Evolutionary conservation across 805 yeast genomes (phyloP).

Genomic region (Groenewaldozyma tartarivorans): DNA sequence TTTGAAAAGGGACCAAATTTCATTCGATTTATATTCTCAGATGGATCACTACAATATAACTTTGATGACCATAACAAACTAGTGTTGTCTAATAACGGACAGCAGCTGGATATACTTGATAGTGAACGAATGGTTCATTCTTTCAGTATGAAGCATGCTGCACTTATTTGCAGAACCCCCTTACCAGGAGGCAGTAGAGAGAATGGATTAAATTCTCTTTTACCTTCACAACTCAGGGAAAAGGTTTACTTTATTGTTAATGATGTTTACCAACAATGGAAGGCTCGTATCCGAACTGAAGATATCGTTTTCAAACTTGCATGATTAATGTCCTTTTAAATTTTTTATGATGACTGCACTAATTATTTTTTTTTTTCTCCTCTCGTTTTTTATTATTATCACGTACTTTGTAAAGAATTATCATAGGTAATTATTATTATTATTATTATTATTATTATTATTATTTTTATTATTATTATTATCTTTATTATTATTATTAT

Average conservation of each 20-base stretch:
- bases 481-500: no score
- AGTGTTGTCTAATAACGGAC: slow-evolving; percentile 33
- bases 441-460: no score
- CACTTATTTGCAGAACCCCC: background rate
- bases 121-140: background rate
- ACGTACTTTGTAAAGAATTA: no score
- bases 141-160: background rate
- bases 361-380: no score
- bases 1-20: slow-evolving; percentile 23
- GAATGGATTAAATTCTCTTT: background rate
- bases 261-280: background rate
- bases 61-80: slow-evolving; percentile 92
- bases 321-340: no score
- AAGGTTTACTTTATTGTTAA: background rate
- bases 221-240: background rate
- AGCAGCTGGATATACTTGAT: background rate
- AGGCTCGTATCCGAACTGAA: background rate
- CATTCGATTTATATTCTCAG: slow-evolving; percentile 88
- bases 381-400: no score
- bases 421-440: no score
- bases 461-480: no score
- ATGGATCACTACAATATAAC: slow-evolving; percentile 88
- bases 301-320: no score
- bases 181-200: background rate
- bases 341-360: no score